Percentiles rank a stretch among this genome's conserved stretches.
Evolutionary conservation across 331 rosid genomes (phyloP).

Genomic region (Stylosanthes scabra): DNA sequence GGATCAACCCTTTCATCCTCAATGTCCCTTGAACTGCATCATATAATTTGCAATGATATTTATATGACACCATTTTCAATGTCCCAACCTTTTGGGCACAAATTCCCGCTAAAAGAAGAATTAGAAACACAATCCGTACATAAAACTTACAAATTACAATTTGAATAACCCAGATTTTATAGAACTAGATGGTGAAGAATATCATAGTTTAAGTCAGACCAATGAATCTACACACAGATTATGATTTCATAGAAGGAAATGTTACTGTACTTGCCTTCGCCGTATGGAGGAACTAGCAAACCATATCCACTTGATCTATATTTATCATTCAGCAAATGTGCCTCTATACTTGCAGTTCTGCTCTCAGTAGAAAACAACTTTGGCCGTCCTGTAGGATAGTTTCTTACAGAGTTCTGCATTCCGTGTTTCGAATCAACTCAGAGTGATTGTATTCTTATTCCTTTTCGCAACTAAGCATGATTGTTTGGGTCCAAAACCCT

Average conservation of each 20-base stretch:
- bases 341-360: constrained; percentile 20
- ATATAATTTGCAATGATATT: constrained; percentile 1
- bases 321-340: constrained; percentile 17
- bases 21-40: constrained; percentile 37
- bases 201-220: background rate
- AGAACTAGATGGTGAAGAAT: constrained; percentile 25
- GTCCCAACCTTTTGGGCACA: constrained; percentile 12
- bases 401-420: constrained; percentile 32
- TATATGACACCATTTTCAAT: background rate
- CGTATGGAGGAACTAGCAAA: constrained; percentile 17
- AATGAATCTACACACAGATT: background rate
- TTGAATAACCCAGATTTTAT: constrained; percentile 4
- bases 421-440: background rate
- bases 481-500: background rate
- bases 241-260: background rate
- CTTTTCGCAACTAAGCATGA: constrained; percentile 4
- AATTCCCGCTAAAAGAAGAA: background rate
- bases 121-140: constrained; percentile 1
- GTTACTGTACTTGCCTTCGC: constrained; percentile 41
- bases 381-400: constrained; percentile 26
- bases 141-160: constrained; percentile 9
- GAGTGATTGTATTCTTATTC: constrained; percentile 15
- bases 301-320: constrained; percentile 31
- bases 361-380: constrained; percentile 26
- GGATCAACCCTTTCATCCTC: constrained; percentile 30